Conservation (phyloP, 306 rosid genomes). For the Castanospermum australe region DNA sequence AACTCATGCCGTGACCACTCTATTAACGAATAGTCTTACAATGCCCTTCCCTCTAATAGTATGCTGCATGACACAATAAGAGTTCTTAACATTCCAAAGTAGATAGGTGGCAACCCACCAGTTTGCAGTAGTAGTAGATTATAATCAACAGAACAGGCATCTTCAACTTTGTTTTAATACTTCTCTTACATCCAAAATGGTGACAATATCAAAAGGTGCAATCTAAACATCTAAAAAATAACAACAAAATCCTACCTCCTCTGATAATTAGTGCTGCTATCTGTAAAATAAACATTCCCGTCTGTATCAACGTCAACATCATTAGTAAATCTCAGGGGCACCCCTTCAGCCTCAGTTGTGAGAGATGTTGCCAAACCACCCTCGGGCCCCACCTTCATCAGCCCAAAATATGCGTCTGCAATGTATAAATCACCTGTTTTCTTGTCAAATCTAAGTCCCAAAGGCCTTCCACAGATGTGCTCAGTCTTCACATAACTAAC, state of each 20-base stretch:
- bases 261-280: conserved; percentile 64
- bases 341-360: conserved; percentile 81
- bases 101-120: background rate
- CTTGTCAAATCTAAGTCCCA: conserved; percentile 92
- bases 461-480: conserved; percentile 94
- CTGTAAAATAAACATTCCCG: conserved; percentile 90
- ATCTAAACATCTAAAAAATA: background rate
- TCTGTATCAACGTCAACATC: conserved; percentile 80
- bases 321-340: conserved; percentile 70
- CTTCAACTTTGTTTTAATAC: conserved; percentile 9
- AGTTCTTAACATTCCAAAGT: background rate
- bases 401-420: conserved; percentile 89
- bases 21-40: background rate
- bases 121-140: background rate
- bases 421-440: conserved; percentile 89
- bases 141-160: background rate
- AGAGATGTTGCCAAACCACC: conserved; percentile 89
- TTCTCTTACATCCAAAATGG: conserved; percentile 1
- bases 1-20: background rate
- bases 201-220: conserved; percentile 10
- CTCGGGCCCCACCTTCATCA: conserved; percentile 84
- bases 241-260: conserved; percentile 63
- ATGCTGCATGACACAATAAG: background rate
- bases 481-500: conserved; percentile 71
- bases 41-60: background rate